Evolutionary conservation across 2,329 filamentous ascomycete species (phyloP).

Genomic region (Pestalotiopsis sp.): DNA sequence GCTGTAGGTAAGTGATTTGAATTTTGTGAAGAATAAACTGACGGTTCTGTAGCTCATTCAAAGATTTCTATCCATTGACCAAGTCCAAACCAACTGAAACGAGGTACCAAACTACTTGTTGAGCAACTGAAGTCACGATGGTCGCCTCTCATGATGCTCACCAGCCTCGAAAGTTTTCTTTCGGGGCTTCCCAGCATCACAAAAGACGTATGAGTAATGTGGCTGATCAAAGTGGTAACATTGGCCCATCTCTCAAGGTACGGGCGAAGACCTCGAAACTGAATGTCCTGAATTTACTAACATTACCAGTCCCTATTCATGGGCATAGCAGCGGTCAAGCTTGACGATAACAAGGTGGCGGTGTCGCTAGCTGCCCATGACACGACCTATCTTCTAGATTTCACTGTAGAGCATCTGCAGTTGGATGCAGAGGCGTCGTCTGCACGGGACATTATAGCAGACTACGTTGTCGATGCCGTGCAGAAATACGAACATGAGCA

Average conservation of each 20-base stretch:
- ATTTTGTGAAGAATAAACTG: no score
- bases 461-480: slow-evolving; percentile 62
- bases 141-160: slow-evolving; percentile 8
- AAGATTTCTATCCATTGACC: no score
- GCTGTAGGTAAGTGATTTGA: no score
- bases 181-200: slow-evolving; percentile 47
- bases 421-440: slow-evolving; percentile 40
- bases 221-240: slow-evolving; percentile 44
- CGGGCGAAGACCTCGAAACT: neutral
- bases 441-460: slow-evolving; percentile 53
- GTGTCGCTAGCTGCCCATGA: slow-evolving; percentile 74
- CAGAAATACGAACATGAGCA: slow-evolving; percentile 65
- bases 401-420: slow-evolving; percentile 62
- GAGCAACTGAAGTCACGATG: neutral
- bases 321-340: slow-evolving; percentile 61
- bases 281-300: neutral
- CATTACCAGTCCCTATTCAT: slow-evolving; percentile 59
- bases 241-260: slow-evolving; percentile 50
- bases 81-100: neutral
- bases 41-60: no score
- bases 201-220: slow-evolving; percentile 49
- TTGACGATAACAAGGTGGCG: slow-evolving; percentile 54
- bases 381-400: slow-evolving; percentile 75
- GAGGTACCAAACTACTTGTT: neutral
- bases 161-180: slow-evolving; percentile 43